phyloP scores from a whole-genome alignment of 2,329 filamentous ascomycete genomes.

The Ophiostoma himal-ulmi region DNA sequence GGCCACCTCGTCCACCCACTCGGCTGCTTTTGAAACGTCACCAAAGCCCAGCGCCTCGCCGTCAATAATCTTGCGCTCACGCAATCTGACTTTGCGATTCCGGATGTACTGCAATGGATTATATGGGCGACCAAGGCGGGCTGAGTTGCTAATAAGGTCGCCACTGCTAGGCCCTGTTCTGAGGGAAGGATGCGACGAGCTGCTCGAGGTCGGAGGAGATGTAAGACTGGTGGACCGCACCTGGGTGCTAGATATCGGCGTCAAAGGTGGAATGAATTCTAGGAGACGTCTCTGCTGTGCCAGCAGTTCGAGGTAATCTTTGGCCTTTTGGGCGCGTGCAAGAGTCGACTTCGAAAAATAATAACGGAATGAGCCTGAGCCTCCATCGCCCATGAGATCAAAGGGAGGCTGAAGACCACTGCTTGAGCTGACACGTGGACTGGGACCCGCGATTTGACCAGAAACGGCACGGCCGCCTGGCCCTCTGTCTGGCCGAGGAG shows the following conservation, averaged over 20 bases:
- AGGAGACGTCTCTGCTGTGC: slow-evolving; percentile 76
- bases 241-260: slow-evolving; percentile 35
- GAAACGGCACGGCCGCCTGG: slow-evolving; percentile 31
- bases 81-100: slow-evolving; percentile 76
- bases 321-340: slow-evolving; percentile 76
- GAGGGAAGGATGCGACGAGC: background rate
- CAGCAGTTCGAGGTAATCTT: slow-evolving; percentile 77
- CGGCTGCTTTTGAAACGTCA: slow-evolving; percentile 62
- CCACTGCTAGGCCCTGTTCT: slow-evolving; percentile 29
- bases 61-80: slow-evolving; percentile 69
- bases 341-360: slow-evolving; percentile 75
- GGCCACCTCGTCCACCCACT: slow-evolving; percentile 70
- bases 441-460: background rate
- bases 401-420: slow-evolving; percentile 42
- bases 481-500: slow-evolving; percentile 47
- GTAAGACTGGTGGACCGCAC: slow-evolving; percentile 40
- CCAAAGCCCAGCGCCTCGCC: slow-evolving; percentile 71
- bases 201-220: slow-evolving; percentile 35
- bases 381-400: slow-evolving; percentile 24
- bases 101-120: slow-evolving; percentile 91
- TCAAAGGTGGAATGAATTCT: slow-evolving; percentile 70
- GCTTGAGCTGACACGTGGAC: slow-evolving; percentile 32
- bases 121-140: slow-evolving; percentile 62
- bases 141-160: slow-evolving; percentile 15
- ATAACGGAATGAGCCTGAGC: slow-evolving; percentile 46